Evolutionary conservation across 768 basidiomycete species (phyloP), one percentile per base, ranked within the genome.

Genomic region (Boletellus emodensis): DNA sequence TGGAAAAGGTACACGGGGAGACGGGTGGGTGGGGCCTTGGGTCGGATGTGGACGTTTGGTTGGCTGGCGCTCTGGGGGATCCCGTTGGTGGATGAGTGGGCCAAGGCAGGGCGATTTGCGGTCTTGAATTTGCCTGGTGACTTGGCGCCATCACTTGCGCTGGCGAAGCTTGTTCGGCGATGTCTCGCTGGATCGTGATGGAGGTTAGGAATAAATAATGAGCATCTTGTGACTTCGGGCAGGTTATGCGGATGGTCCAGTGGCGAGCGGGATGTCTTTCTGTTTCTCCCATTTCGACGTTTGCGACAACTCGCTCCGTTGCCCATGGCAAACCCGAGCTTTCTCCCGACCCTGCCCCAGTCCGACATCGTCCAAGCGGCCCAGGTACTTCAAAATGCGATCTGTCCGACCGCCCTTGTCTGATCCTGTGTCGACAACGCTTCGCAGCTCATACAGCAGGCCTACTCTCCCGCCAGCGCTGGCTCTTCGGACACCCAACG

Each of bases 381-480:
- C 48, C 77, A 82, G 75, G 84, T 84, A 75, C 72, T 59, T 34
- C 35, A 37, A 15, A 51, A 61, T 45, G 8, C 38, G 52, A 57
- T 56, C 53, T 35, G 28, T 52, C 18, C 20, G 40, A 8, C 15
- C 6, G 12, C 15, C 34, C n/a, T 30, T 46, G 46, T 38, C 62
- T 61, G 40, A 52, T 41, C 4, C 44, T 24, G 30, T 30, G 30
- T 30, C 30, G 30, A 30, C 30, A 30, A 48, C 42, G 45, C 38
- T 28, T 22, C 37, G n/a, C 45, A 89, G 87, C 71, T 88, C 54
- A 87, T 89, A 55, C 80, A 81, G 53, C 80, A 81, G 61, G 83
- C 83, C 8, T 86, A 87, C 54, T 72, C 80, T 20, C 79, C 82
- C 10, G 62, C 72, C 15, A 72, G 75, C 17, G 65, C 71, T 7